Base-by-base conservation (phyloP, 2,329 filamentous ascomycete genomes). In the Diaporthe longicolla region DNA sequence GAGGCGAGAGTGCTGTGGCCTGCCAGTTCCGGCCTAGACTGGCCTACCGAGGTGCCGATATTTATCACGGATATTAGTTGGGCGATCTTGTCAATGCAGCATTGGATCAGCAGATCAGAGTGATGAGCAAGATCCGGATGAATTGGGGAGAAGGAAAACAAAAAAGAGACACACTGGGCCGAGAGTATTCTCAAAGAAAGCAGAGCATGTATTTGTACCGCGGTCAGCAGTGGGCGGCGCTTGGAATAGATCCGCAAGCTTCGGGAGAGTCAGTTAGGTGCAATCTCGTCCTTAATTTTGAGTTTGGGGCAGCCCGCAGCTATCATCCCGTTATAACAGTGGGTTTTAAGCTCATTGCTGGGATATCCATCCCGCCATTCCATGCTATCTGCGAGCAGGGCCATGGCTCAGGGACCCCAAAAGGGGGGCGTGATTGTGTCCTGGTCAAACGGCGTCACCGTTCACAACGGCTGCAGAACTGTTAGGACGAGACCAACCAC, bases 1-100 rank as follows among this genome's bases (percentile, higher is more conserved):
- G 45, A 68, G 63, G 63, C n/a, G 48, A 37, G 32, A 2, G 15
- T 21, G 45, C 40, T 21, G 48, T 4, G 48, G 52, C 63, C 63
- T 68, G 45, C 63, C 63, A 40, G 32, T 54, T 54, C 1, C 2
- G 19, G 63, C 45, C 45, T 68, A 54, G 63, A 24, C 63, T 54
- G 63, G 2, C 13, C 15, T 54, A 29, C 32, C 63, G 63, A 54
- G 63, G 48, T 29, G 32, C 48, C 63, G n/a, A 68, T 54, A 54
- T 68, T 54, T 54, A 68, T 40, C 63, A 54, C 48, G 32, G 63
- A 68, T 68, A 68, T 68, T 68, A 40, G 48, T 26, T 21, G 63
- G 63, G 63, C 17, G 48, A 54, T 68, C 48, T 54, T 54, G 40
- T 54, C 48, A 54, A 68, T 68, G 48, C 63, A 68, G 11, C 45